phyloP scores from a whole-genome alignment of 2,329 filamentous ascomycete genomes.

The Zarea fungicola region DNA sequence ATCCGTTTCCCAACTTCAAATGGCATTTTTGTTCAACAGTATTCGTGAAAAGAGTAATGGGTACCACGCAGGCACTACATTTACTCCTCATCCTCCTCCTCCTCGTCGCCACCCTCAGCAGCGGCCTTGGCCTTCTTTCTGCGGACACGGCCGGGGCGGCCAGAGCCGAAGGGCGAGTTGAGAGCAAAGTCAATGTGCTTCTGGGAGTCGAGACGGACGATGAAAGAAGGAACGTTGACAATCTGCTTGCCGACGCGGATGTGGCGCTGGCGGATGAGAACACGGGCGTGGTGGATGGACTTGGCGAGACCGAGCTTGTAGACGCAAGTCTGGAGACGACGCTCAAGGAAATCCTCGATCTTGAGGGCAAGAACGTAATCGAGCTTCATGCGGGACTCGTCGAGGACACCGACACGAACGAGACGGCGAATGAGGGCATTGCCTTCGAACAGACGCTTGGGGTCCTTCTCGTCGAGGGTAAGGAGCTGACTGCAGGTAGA shows the following conservation, averaged over 20 bases:
- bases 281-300: conserved; percentile 99
- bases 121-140: conserved; percentile 99
- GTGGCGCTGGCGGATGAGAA: conserved; percentile 98
- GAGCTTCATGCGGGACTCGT: conserved; percentile 99
- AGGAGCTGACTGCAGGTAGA: conserved; percentile 77
- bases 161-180: conserved; percentile 95
- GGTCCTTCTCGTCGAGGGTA: conserved; percentile 99
- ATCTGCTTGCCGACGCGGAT: conserved; percentile 99
- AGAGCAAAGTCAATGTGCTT: conserved; percentile 99
- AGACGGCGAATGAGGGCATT: conserved; percentile 99
- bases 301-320: conserved; percentile 99
- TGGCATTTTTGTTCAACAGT: conserved; percentile 30
- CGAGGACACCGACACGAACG: conserved; percentile 98
- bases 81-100: conserved; percentile 79
- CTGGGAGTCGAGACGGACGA: conserved; percentile 99
- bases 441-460: conserved; percentile 99
- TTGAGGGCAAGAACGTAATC: conserved; percentile 99
- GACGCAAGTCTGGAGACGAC: conserved; percentile 98
- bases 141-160: conserved; percentile 92
- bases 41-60: conserved; percentile 25
- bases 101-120: conserved; percentile 74
- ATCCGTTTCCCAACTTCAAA: conserved; percentile 30
- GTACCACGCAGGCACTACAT: conserved; percentile 31
- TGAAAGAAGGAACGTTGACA: conserved; percentile 99
- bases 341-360: conserved; percentile 99